Conservation (phyloP, 768 basidiomycete genomes). For the Chalciporus chontae region DNA sequence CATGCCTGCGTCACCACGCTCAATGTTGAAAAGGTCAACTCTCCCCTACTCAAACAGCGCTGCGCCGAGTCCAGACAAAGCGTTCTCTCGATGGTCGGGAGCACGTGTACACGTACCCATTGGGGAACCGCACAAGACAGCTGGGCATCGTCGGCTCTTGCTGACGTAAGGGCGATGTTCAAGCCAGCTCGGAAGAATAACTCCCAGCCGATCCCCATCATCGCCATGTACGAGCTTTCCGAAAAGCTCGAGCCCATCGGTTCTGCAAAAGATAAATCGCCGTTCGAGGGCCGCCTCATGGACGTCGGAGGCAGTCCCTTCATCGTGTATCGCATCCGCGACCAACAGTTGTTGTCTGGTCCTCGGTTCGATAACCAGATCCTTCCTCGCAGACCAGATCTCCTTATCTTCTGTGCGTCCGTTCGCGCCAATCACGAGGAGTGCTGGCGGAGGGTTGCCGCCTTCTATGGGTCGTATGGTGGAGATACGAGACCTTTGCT, state of each 20-base stretch:
- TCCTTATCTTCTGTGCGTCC: constrained; percentile 23
- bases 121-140: constrained; percentile 22
- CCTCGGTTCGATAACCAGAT: constrained; percentile 24
- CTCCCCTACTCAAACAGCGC: constrained; percentile 25
- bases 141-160: constrained; percentile 20
- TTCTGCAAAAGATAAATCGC: constrained; percentile 9
- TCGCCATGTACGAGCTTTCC: constrained; percentile 23
- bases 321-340: constrained; percentile 19
- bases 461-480: constrained; percentile 21
- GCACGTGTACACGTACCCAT: constrained; percentile 17
- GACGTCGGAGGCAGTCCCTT: constrained; percentile 13
- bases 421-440: background rate
- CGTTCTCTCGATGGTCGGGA: constrained; percentile 19
- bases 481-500: constrained; percentile 26
- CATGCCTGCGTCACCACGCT: constrained; percentile 41
- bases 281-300: constrained; percentile 22
- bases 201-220: constrained; percentile 12
- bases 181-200: constrained; percentile 6
- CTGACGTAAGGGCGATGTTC: constrained; percentile 24
- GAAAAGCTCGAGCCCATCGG: constrained; percentile 5
- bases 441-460: constrained; percentile 11
- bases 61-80: constrained; percentile 25
- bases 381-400: constrained; percentile 21
- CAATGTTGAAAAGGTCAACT: constrained; percentile 26
- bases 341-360: constrained; percentile 20